Conservation (phyloP, 805 yeast genomes). For the Starmerella ratchasimensis region DNA sequence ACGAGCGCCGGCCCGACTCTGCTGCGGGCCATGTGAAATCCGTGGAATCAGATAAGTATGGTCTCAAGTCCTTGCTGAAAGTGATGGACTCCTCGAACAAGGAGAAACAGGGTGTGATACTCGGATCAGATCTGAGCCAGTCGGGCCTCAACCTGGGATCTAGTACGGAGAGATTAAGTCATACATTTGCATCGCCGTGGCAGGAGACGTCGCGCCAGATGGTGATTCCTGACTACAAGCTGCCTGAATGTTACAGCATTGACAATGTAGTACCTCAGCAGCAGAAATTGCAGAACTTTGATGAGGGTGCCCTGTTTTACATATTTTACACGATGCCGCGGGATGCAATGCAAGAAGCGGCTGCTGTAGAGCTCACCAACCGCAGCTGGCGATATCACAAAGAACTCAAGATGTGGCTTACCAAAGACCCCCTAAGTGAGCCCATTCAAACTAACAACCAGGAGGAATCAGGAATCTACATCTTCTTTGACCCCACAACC, state of each 20-base stretch:
- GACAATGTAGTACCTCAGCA: constrained; percentile 33
- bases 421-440: constrained; percentile 82
- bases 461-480: constrained; percentile 84
- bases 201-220: constrained; percentile 78
- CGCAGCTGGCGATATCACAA: constrained; percentile 97
- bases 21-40: not conserved
- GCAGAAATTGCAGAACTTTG: constrained; percentile 37
- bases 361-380: constrained; percentile 77
- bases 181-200: constrained; percentile 86
- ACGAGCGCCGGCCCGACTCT: not conserved
- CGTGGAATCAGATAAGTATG: constrained; percentile 47
- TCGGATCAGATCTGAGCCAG: constrained; percentile 61
- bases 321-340: constrained; percentile 88
- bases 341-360: constrained; percentile 84
- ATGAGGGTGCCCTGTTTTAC: constrained; percentile 86
- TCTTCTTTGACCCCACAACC: constrained; percentile 85
- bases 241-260: constrained; percentile 45
- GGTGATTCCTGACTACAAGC: constrained; percentile 68
- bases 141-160: constrained; percentile 46
- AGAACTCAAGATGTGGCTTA: constrained; percentile 89
- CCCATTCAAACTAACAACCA: constrained; percentile 70
- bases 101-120: constrained; percentile 51
- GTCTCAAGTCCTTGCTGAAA: constrained; percentile 49
- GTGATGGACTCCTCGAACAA: constrained; percentile 47
- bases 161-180: constrained; percentile 36